Base-by-base conservation (phyloP, 2,329 filamentous ascomycete species). In the Lachnellula arida region DNA sequence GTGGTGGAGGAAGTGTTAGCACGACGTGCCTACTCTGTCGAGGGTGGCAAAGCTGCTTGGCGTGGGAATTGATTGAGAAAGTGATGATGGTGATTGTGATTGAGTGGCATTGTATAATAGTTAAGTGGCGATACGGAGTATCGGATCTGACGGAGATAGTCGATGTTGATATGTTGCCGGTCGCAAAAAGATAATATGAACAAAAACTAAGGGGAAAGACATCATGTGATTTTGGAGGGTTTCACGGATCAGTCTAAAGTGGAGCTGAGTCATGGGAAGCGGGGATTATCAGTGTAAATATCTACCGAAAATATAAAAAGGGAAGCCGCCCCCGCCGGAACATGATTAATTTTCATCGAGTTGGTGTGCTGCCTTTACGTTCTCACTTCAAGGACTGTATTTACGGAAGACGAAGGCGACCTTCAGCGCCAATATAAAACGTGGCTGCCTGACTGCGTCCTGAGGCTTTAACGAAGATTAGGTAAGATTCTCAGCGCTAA, bases 1-100 rank as follows among this genome's bases (percentile, higher is more conserved):
- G 82, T 92, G 56, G 84, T 90, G 4, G 67, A 77, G 50, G 89
- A 92, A 69, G 84, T 92, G 28, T 64, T 91, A 60, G 67, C 70
- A 25, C 79, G 88, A 67, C 88, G 84, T 71, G 86, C 84, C 9
- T 71, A 63, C 32, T 68, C 70, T n/a, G 73, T 75, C 35, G 68
- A 68, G 11, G 65, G 77, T 37, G 81, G 70, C 37, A 60, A 71
- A 56, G 60, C 61, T 42, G 46, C 60, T 15, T 70, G 68, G 68
- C 43, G 7, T 25, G 55, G 15, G 17, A 40, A 17, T 34, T 5
- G 7, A 25, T 25, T 7, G 25, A 25, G 1, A 4, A 5, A 23
- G 23, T 23, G 23, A 23, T 23, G 23, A 25, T 4, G 25, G 25
- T 25, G 25, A 25, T 32, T 11, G 28, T 32, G 28, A 11, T 32